Evolutionary conservation across 768 basidiomycete species (phyloP).

Genomic region (Tremella yokohamensis): DNA sequence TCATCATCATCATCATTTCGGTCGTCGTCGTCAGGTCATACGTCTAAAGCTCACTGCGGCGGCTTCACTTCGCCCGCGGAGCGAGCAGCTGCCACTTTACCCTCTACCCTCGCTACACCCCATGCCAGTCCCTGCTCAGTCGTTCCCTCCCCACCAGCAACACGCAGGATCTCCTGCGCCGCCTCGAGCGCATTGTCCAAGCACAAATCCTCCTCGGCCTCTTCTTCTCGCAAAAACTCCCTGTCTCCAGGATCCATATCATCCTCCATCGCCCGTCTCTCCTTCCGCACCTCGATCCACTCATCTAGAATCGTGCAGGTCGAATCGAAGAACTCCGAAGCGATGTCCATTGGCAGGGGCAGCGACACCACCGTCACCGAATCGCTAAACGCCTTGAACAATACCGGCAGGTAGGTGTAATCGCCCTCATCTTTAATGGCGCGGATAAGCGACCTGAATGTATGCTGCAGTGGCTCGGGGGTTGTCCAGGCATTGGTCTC

Average conservation of each 20-base stretch:
- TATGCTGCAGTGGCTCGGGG: slow-evolving; percentile 13
- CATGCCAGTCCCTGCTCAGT: background rate
- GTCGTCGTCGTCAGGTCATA: slow-evolving; percentile 1
- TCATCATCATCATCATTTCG: background rate
- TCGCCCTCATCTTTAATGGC: slow-evolving; percentile 27
- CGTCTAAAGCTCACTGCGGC: background rate
- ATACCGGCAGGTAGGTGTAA: slow-evolving; percentile 15
- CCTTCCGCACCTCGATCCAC: background rate
- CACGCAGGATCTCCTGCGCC: background rate
- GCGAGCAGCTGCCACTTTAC: background rate
- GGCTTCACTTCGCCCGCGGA: too few relatives aligned
- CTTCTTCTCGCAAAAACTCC: slow-evolving; percentile 23
- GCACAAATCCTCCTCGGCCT: slow-evolving; percentile 19
- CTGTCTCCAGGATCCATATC: slow-evolving; percentile 30
- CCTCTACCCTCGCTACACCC: background rate
- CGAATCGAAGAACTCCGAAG: background rate
- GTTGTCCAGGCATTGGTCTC: slow-evolving; percentile 17
- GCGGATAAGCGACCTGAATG: slow-evolving; percentile 24
- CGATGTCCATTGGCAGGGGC: slow-evolving; percentile 16
- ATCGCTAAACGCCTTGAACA: slow-evolving; percentile 40
- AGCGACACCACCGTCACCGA: slow-evolving; percentile 25
- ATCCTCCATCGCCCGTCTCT: background rate
- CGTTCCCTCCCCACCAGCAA: background rate
- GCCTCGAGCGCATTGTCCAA: slow-evolving; percentile 14
- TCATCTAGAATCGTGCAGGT: background rate